Conservation (phyloP, 257 asterid genomes). For the Osmanthus fragrans region DNA sequence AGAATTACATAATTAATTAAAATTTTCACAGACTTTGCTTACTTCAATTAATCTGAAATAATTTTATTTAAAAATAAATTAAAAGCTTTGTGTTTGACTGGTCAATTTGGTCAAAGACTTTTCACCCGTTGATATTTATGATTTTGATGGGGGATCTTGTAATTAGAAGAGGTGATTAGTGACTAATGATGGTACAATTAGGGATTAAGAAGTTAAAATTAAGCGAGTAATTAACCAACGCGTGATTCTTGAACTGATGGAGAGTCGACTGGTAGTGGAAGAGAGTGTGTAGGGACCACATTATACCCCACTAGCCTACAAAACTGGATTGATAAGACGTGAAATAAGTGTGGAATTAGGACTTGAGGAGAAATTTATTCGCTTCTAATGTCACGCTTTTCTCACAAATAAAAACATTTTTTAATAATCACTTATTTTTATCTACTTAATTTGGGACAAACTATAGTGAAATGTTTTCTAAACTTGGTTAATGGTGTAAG, state of each 20-base stretch:
- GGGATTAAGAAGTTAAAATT: slow-evolving; percentile 23
- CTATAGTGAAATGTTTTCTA: not conserved
- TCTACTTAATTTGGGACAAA: slow-evolving; percentile 7
- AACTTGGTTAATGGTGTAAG: not conserved
- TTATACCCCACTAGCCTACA: not conserved
- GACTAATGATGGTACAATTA: slow-evolving; percentile 1
- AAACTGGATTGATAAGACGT: slow-evolving; percentile 26
- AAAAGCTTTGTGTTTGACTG: not conserved
- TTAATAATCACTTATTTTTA: not conserved
- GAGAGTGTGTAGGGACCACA: slow-evolving; percentile 22
- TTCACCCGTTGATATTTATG: not conserved
- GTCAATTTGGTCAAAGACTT: not conserved
- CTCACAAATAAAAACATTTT: not conserved
- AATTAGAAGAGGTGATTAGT: slow-evolving; percentile 11
- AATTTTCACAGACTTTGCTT: not conserved
- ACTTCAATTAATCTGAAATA: not conserved
- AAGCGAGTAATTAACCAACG: slow-evolving; percentile 34
- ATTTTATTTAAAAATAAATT: not conserved
- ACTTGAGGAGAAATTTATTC: not conserved
- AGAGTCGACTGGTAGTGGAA: slow-evolving; percentile 25
- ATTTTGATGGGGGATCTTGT: not conserved
- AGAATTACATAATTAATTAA: too few relatives aligned
- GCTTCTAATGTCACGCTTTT: slow-evolving; percentile 26
- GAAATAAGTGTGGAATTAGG: slow-evolving; percentile 13
- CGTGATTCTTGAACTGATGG: slow-evolving; percentile 18